phyloP scores from a whole-genome alignment of 2,329 filamentous ascomycete genomes.

The Penicillium glabrum region DNA sequence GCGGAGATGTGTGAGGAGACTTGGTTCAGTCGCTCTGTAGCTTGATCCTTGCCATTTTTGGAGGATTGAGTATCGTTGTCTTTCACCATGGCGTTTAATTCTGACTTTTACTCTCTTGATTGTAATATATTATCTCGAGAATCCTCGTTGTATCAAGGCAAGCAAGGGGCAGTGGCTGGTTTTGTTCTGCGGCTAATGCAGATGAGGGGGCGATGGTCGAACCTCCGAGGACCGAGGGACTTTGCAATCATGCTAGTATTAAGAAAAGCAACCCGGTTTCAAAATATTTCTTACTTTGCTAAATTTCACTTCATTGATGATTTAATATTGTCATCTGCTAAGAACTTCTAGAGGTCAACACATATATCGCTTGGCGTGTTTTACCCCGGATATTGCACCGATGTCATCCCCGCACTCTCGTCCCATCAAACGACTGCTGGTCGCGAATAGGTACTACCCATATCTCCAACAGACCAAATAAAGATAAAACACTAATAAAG shows the following conservation, averaged over 20 bases:
- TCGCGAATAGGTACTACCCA: conserved; percentile 52
- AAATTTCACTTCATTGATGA: background rate
- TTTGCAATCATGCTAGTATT: background rate
- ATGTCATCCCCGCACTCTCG: conserved; percentile 28
- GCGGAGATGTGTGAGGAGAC: conserved; percentile 46
- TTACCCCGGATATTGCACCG: background rate
- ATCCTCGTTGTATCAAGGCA: background rate
- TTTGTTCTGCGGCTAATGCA: background rate
- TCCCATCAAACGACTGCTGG: conserved; percentile 51
- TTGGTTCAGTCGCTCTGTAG: conserved; percentile 49
- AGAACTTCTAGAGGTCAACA: background rate
- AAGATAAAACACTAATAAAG: background rate
- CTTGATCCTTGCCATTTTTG: conserved; percentile 22
- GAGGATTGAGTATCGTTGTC: conserved; percentile 4
- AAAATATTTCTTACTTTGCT: background rate
- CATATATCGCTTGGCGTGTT: background rate
- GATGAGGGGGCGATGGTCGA: conserved; percentile 10
- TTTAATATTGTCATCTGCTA: background rate
- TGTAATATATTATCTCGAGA: background rate
- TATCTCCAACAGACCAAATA: background rate
- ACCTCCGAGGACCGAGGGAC: conserved; percentile 22
- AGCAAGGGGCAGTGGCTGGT: background rate
- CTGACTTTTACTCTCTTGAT: background rate
- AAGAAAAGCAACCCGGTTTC: background rate
- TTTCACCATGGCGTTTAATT: conserved; percentile 1